Conservation (phyloP, 2,329 filamentous ascomycete genomes). For the Macroventuria anomochaeta region DNA sequence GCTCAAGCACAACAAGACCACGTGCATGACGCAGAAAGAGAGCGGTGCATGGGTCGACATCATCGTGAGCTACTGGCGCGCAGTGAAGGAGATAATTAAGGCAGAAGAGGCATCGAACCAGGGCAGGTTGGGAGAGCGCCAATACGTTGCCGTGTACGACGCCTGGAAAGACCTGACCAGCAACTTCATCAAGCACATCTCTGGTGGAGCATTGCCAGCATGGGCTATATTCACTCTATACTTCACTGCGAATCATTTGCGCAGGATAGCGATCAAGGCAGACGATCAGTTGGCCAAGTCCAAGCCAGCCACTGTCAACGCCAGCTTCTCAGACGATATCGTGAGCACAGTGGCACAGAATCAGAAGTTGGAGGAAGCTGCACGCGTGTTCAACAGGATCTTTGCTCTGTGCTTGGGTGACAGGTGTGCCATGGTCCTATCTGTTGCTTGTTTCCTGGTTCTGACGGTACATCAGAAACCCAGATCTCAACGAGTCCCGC, state of each 20-base stretch:
- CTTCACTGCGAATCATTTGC: slow-evolving; percentile 81
- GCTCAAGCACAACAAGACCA: slow-evolving; percentile 68
- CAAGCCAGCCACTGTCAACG: slow-evolving; percentile 55
- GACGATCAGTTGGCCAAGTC: slow-evolving; percentile 71
- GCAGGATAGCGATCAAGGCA: slow-evolving; percentile 88
- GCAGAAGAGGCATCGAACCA: slow-evolving; percentile 63
- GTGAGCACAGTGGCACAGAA: slow-evolving; percentile 70
- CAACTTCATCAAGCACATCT: slow-evolving; percentile 80
- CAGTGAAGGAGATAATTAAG: slow-evolving; percentile 73
- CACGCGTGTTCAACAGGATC: slow-evolving; percentile 87
- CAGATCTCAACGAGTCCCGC: slow-evolving; percentile 78
- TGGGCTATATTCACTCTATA: slow-evolving; percentile 96
- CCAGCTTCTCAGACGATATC: slow-evolving; percentile 78
- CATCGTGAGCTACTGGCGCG: slow-evolving; percentile 83
- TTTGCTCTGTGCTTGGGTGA: slow-evolving; percentile 91
- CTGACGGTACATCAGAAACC: slow-evolving; percentile 63
- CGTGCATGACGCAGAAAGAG: slow-evolving; percentile 69
- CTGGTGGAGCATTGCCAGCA: slow-evolving; percentile 74
- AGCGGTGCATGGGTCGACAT: slow-evolving; percentile 85
- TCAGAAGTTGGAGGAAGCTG: slow-evolving; percentile 87
- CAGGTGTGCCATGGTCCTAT: slow-evolving; percentile 61
- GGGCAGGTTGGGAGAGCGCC: slow-evolving; percentile 55
- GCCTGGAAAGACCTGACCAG: slow-evolving; percentile 86
- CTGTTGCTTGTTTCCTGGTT: slow-evolving; percentile 17
- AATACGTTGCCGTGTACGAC: slow-evolving; percentile 85